Percentiles rank a stretch among this genome's conserved stretches.
Evolutionary conservation across 2,329 filamentous ascomycete genomes (phyloP).

Genomic region (Davidsoniella neocaledoniae): DNA sequence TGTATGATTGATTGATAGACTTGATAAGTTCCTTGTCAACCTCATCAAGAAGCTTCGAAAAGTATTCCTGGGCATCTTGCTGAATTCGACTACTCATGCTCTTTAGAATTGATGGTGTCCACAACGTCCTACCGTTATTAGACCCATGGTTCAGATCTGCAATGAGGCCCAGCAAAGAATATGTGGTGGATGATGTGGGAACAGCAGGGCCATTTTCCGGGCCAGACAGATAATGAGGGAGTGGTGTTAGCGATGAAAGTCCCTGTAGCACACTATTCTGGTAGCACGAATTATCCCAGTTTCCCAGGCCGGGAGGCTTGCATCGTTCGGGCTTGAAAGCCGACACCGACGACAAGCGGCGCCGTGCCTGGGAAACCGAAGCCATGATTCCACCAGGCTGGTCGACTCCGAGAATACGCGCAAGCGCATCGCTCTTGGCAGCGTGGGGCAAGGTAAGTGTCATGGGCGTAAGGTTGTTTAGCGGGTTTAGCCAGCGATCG

Average conservation of each 20-base stretch:
- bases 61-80: conserved; percentile 96
- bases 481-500: conserved; percentile 10
- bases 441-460: conserved; percentile 7
- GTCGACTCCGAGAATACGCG: conserved; percentile 9
- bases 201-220: conserved; percentile 19
- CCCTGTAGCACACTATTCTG: conserved; percentile 91
- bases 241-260: conserved; percentile 55
- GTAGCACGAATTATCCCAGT: conserved; percentile 91
- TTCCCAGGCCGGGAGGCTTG: conserved; percentile 56
- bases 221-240: conserved; percentile 47
- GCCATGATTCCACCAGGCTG: conserved; percentile 8
- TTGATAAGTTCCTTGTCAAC: conserved; percentile 59
- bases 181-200: conserved; percentile 16
- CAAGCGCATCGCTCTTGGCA: conserved; percentile 9
- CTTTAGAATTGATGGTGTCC: conserved; percentile 68
- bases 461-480: conserved; percentile 7
- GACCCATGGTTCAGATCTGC: conserved; percentile 49
- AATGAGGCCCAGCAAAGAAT: conserved; percentile 47
- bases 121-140: conserved; percentile 61
- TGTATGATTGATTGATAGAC: conserved; percentile 18
- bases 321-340: conserved; percentile 2
- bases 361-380: conserved; percentile 4
- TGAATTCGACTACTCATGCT: conserved; percentile 92
- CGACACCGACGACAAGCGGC: conserved; percentile 8
- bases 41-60: conserved; percentile 72